Percentiles rank a stretch among this genome's conserved stretches.
phyloP scores from a whole-genome alignment of 2,329 filamentous ascomycete genomes.

The Apiospora arundinis region DNA sequence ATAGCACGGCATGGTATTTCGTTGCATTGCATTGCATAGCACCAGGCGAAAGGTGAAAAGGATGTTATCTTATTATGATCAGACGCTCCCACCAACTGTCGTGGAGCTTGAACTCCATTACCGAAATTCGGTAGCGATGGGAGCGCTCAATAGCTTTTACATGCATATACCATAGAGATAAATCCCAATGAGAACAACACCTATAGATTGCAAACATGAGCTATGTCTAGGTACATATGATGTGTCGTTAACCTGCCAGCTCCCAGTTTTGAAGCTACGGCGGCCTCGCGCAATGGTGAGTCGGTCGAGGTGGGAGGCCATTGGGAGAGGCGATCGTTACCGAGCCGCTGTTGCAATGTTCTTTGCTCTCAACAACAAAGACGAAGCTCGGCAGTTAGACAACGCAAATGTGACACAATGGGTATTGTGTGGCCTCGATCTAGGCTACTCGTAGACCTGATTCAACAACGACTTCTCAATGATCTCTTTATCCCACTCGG shows the following conservation, averaged over 20 bases:
- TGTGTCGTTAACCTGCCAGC: no score
- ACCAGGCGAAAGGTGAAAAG: constrained; percentile 16
- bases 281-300: neutral
- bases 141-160: neutral
- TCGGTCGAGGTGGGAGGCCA: neutral
- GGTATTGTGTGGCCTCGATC: constrained; percentile 2
- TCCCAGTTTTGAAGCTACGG: neutral
- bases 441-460: neutral
- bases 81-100: constrained; percentile 1
- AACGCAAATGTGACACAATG: neutral
- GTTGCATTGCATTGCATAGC: neutral
- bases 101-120: neutral
- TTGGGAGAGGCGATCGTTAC: neutral
- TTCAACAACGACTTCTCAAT: neutral
- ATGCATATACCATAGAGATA: constrained; percentile 1
- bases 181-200: constrained; percentile 1
- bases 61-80: constrained; percentile 17
- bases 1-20: neutral
- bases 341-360: neutral
- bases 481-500: neutral
- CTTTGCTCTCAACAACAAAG: neutral
- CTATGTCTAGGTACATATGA: neutral
- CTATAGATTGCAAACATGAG: neutral
- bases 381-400: neutral
- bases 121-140: neutral